Evolutionary conservation across 106 monocot genomes (phyloP).

Genomic region (Iris macrosiphon): DNA sequence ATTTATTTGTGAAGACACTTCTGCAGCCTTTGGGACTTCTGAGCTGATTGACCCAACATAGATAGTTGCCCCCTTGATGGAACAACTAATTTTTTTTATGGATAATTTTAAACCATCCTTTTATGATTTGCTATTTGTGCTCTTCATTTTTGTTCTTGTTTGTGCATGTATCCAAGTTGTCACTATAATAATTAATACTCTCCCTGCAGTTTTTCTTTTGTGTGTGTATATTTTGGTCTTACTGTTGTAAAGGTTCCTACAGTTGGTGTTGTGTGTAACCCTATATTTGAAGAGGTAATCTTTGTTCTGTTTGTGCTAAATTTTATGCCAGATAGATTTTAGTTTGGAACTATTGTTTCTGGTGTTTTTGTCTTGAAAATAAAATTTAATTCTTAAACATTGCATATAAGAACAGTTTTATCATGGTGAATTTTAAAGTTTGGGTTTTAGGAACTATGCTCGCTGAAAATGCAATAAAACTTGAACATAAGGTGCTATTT

Average conservation of each 20-base stretch:
- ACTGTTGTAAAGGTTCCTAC: slow-evolving; percentile 84
- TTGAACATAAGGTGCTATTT: no score
- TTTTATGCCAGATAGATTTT: not conserved
- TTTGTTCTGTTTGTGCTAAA: not conserved
- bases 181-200: not conserved
- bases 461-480: no score
- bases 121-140: no score
- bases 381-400: no score
- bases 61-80: slow-evolving; percentile 98
- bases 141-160: not conserved
- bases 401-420: no score
- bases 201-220: slow-evolving; percentile 78
- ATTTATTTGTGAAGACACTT: slow-evolving; percentile 94
- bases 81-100: slow-evolving; percentile 97
- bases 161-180: not conserved
- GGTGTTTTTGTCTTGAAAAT: no score
- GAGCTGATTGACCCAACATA: slow-evolving; percentile 88
- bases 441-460: no score
- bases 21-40: slow-evolving; percentile 61
- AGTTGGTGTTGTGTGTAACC: slow-evolving; percentile 93
- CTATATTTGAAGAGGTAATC: slow-evolving; percentile 84
- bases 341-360: no score
- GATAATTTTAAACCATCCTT: slow-evolving; percentile 47
- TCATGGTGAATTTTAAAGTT: no score
- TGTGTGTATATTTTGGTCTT: slow-evolving; percentile 96